These are phyloP conservation scores for Geosiphon pyriformis DNA, from an alignment of 192 early-diverging fungal genomes.

Conservation along the genomic window DNA sequence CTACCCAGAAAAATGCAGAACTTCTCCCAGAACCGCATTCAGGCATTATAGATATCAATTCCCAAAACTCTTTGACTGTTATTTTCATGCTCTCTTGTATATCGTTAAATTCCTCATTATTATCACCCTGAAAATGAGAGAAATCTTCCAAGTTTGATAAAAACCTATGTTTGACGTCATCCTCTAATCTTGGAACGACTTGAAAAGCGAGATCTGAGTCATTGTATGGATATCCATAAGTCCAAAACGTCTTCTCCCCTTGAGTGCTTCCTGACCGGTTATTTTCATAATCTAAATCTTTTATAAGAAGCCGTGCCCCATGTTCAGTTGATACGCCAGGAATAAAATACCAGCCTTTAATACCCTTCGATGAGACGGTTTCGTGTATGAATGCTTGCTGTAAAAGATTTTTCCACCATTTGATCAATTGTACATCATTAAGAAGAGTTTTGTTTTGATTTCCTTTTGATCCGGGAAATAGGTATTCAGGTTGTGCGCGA, in stretches of 20 bases:
- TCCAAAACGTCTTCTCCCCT: slow-evolving; percentile 2
- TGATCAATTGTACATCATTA: slow-evolving; percentile 57
- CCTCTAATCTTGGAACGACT: slow-evolving; percentile 50
- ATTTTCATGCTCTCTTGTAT: slow-evolving; percentile 29
- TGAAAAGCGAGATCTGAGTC: slow-evolving; percentile 28
- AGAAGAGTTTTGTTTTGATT: slow-evolving; percentile 62
- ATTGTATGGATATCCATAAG: slow-evolving; percentile 39
- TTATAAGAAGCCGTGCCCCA: slow-evolving; percentile 29
- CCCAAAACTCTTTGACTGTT: slow-evolving; percentile 57
- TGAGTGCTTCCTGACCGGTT: no score
- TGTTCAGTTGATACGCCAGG: slow-evolving; percentile 47
- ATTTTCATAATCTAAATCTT: not conserved
- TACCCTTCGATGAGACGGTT: not conserved
- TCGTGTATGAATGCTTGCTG: slow-evolving; percentile 18
- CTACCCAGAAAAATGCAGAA: slow-evolving; percentile 58
- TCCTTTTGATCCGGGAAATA: slow-evolving; percentile 67
- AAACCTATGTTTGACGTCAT: slow-evolving; percentile 49
- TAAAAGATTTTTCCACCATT: slow-evolving; percentile 66
- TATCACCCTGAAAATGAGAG: slow-evolving; percentile 3
- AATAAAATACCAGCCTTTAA: slow-evolving; percentile 46
- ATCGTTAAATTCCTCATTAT: slow-evolving; percentile 30
- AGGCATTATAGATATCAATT: slow-evolving; percentile 62
- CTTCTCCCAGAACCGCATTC: slow-evolving; percentile 70
- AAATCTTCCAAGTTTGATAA: slow-evolving; percentile 28
- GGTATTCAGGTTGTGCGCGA: slow-evolving; percentile 78